These are phyloP conservation scores for Eucommia ulmoides DNA, from an alignment of 257 asterid species.

Conservation along the genomic window DNA sequence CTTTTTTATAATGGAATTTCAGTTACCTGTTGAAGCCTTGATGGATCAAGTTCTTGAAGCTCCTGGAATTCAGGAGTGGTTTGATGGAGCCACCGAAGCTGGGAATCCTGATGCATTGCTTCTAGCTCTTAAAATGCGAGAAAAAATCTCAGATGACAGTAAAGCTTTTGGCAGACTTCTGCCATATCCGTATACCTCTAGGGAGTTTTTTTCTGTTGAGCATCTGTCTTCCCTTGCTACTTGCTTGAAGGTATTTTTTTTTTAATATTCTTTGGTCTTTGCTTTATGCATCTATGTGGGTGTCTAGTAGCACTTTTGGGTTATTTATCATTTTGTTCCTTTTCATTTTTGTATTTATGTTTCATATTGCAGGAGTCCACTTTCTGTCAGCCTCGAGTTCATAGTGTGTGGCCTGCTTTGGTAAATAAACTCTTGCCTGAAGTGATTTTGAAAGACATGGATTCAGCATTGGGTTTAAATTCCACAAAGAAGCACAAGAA, in stretches of 20 bases:
- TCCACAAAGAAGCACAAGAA: conserved; percentile 68
- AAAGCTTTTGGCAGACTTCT: conserved; percentile 49
- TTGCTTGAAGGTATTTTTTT: conserved; percentile 98
- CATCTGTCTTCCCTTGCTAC: conserved; percentile 43
- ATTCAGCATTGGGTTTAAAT: conserved; percentile 30
- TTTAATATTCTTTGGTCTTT: no score
- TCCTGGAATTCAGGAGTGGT: conserved; percentile 79
- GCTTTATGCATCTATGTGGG: conserved; percentile 2
- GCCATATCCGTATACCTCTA: conserved; percentile 62
- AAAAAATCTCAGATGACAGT: conserved; percentile 37
- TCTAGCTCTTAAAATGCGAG: conserved; percentile 64
- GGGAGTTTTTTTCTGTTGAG: conserved; percentile 43
- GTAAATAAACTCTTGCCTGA: conserved; percentile 61
- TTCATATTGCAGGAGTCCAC: conserved; percentile 65
- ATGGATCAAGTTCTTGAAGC: conserved; percentile 63
- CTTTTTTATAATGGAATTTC: conserved; percentile 21
- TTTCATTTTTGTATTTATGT: conserved; percentile 12
- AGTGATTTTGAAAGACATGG: conserved; percentile 34
- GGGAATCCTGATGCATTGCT: conserved; percentile 93
- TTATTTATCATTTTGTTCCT: conserved; percentile 10
- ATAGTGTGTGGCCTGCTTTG: conserved; percentile 75
- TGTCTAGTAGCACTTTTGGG: not conserved
- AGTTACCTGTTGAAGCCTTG: conserved; percentile 62
- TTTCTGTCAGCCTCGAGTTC: conserved; percentile 89
- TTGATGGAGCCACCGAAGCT: conserved; percentile 54